phyloP scores from a whole-genome alignment of 1,139 yeast species.

The Geotrichum phurueaensis region DNA sequence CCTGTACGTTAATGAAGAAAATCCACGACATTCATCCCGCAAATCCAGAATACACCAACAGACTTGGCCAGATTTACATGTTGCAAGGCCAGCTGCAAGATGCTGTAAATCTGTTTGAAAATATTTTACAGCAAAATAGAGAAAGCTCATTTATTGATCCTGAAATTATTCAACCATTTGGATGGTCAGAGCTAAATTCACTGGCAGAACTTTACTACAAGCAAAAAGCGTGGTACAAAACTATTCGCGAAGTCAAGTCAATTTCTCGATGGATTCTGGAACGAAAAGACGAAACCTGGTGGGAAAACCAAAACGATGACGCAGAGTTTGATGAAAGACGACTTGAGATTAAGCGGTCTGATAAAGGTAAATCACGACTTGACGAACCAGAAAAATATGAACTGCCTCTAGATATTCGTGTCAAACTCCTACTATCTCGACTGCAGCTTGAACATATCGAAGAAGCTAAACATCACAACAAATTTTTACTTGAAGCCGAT shows the following conservation, averaged over 20 bases:
- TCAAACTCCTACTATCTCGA: constrained; percentile 69
- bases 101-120: constrained; percentile 72
- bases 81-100: constrained; percentile 71
- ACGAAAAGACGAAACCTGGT: constrained; percentile 65
- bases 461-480: constrained; percentile 71
- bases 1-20: constrained; percentile 67
- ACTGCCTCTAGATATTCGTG: constrained; percentile 81
- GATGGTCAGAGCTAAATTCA: constrained; percentile 85
- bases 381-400: constrained; percentile 29
- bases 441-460: constrained; percentile 55
- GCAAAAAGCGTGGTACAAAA: constrained; percentile 57
- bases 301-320: constrained; percentile 76
- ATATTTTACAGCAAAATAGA: constrained; percentile 24
- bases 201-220: constrained; percentile 70
- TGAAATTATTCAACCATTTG: constrained; percentile 42
- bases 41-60: constrained; percentile 57
- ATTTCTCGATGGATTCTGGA: constrained; percentile 81
- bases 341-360: constrained; percentile 27
- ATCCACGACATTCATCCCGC: constrained; percentile 56
- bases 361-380: constrained; percentile 17
- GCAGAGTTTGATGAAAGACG: constrained; percentile 69
- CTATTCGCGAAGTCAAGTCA: constrained; percentile 58
- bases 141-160: constrained; percentile 21
- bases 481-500: constrained; percentile 50
- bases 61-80: constrained; percentile 71